Conservation (phyloP, 1,284 basidiomycete genomes). For the Mycocalia duriaeana region DNA sequence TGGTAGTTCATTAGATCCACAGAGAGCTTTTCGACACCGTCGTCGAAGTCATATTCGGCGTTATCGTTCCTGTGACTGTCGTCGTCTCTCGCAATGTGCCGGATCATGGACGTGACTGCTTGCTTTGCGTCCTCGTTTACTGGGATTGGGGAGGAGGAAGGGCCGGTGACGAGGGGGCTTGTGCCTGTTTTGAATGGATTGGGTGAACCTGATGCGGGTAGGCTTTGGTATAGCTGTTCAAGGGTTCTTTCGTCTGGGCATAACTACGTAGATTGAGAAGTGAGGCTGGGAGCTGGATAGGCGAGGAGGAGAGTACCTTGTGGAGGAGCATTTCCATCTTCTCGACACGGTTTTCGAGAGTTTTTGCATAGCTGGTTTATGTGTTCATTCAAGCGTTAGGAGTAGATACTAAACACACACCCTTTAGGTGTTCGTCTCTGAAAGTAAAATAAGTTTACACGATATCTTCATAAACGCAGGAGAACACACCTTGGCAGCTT, state of each 20-base stretch:
- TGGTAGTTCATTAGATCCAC: constrained; percentile 35
- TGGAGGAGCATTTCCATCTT: constrained; percentile 66
- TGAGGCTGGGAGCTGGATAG: too few relatives aligned
- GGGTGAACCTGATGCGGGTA: background rate
- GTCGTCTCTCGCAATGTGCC: too few relatives aligned
- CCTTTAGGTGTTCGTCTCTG: constrained; percentile 84
- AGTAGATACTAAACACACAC: constrained; percentile 32
- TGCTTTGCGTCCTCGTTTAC: constrained; percentile 25
- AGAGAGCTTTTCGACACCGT: constrained; percentile 31
- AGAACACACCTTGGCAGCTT: constrained; percentile 59
- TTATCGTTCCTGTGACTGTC: too few relatives aligned
- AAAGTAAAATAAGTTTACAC: too few relatives aligned
- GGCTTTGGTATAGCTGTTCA: constrained; percentile 20
- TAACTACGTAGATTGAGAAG: constrained; percentile 26
- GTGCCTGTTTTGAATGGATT: background rate
- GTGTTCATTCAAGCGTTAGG: background rate
- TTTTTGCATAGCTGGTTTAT: constrained; percentile 59
- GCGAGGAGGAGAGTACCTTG: too few relatives aligned
- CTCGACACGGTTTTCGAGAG: constrained; percentile 64
- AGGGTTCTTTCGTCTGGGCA: constrained; percentile 31
- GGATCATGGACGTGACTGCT: constrained; percentile 26
- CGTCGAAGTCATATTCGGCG: constrained; percentile 18
- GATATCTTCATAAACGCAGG: too few relatives aligned
- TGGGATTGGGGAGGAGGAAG: background rate
- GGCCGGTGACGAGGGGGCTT: background rate